A percentile compares a stretch with the other conserved stretches of the same genome.
phyloP scores from a whole-genome alignment of 2,329 filamentous ascomycete genomes.

The Chrysoporthe deuterocubensis region DNA sequence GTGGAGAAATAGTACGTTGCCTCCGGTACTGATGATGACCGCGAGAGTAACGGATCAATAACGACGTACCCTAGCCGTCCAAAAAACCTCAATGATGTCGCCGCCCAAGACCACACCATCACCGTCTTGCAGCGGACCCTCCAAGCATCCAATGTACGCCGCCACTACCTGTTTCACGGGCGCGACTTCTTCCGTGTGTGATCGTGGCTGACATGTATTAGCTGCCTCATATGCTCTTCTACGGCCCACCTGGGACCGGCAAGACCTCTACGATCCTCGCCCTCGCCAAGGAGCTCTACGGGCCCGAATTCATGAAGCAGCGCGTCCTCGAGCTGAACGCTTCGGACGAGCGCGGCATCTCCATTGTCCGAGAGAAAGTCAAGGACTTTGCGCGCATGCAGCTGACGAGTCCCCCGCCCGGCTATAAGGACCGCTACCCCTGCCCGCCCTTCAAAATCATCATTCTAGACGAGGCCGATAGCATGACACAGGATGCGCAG shows the following conservation, averaged over 20 bases:
- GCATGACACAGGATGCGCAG: constrained; percentile 98
- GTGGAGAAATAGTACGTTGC: constrained; percentile 91
- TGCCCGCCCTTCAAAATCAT: constrained; percentile 99
- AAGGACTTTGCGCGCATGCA: constrained; percentile 98
- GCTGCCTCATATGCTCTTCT: constrained; percentile 99
- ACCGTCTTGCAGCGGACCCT: constrained; percentile 89
- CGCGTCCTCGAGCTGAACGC: constrained; percentile 99
- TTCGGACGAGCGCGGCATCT: constrained; percentile 97
- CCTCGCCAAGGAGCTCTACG: constrained; percentile 95
- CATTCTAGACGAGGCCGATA: constrained; percentile 96
- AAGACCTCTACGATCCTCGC: constrained; percentile 98
- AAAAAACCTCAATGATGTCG: constrained; percentile 91
- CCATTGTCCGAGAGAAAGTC: constrained; percentile 95
- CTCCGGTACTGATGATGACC: background rate
- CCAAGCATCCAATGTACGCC: constrained; percentile 83
- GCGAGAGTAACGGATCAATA: constrained; percentile 30
- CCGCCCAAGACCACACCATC: constrained; percentile 96
- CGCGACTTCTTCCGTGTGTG: background rate
- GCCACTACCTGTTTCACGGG: too few species aligned
- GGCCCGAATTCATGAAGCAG: constrained; percentile 87
- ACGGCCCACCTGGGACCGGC: constrained; percentile 94
- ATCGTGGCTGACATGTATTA: constrained; percentile 39
- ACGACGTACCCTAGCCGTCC: constrained; percentile 69
- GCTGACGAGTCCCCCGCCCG: constrained; percentile 77
- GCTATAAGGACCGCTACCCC: constrained; percentile 75